phyloP scores from a whole-genome alignment of 129 eudicot genomes.

The Gnaphalium uliginosum region DNA sequence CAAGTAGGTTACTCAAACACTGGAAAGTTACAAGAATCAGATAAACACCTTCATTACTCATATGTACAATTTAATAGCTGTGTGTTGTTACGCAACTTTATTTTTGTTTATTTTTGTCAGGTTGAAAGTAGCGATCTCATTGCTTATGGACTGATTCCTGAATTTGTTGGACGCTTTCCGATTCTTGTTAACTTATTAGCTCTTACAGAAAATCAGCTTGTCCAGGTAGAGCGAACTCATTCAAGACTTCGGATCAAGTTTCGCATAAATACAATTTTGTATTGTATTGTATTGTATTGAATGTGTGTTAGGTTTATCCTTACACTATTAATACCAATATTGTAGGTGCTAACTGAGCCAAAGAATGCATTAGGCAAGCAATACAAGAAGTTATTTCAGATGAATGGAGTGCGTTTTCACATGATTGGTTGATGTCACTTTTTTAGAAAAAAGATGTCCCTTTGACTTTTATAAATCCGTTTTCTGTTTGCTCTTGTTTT shows the following conservation, averaged over 20 bases:
- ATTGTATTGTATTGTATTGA: too few species aligned
- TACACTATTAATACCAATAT: constrained; percentile 1
- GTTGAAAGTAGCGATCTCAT: constrained; percentile 84
- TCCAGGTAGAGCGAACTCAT: constrained; percentile 48
- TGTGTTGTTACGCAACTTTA: not conserved
- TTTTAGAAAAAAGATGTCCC: not conserved
- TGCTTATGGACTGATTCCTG: constrained; percentile 81
- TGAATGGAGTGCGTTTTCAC: constrained; percentile 51
- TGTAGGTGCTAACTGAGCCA: constrained; percentile 77
- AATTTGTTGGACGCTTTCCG: constrained; percentile 86
- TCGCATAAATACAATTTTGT: not conserved
- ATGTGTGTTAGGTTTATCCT: not conserved
- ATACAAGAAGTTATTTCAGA: constrained; percentile 40
- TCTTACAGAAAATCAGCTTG: constrained; percentile 76
- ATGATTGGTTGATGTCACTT: not conserved
- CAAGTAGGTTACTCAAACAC: too few species aligned
- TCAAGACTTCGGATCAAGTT: not conserved
- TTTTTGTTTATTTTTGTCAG: constrained; percentile 36
- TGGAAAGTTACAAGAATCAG: too few species aligned
- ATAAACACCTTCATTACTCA: too few species aligned
- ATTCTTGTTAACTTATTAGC: constrained; percentile 78
- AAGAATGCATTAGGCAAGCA: constrained; percentile 84
- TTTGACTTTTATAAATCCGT: constrained; percentile 21
- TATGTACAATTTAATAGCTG: not conserved
- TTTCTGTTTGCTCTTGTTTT: not conserved